A percentile compares a stretch with the other conserved stretches of the same genome.
Conservation (phyloP, 2,329 filamentous ascomycete species). For the Colletotrichum higginsianum region DNA sequence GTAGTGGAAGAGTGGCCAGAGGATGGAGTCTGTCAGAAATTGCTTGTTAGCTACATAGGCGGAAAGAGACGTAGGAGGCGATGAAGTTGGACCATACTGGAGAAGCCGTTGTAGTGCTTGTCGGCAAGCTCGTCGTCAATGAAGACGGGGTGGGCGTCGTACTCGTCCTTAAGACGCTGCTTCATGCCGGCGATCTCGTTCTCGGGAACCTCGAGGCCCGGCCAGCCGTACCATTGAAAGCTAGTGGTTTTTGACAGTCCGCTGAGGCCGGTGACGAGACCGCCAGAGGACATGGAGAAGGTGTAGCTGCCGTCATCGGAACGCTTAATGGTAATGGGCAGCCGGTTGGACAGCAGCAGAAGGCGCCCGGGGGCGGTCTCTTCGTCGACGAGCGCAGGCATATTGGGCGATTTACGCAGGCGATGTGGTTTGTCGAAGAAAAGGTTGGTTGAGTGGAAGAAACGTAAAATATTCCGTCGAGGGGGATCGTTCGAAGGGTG, state of each 20-base stretch:
- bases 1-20: conserved; percentile 99
- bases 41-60: conserved; percentile 17
- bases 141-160: conserved; percentile 92
- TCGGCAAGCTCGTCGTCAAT: conserved; percentile 95
- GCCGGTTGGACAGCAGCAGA: conserved; percentile 91
- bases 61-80: conserved; percentile 17
- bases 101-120: conserved; percentile 97
- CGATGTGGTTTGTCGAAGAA: neutral
- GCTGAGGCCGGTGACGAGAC: conserved; percentile 92
- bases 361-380: conserved; percentile 66
- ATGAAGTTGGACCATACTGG: conserved; percentile 73
- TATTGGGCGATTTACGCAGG: conserved; percentile 45
- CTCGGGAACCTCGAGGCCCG: conserved; percentile 91
- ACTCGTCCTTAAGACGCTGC: conserved; percentile 86
- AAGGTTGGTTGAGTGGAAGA: conserved; percentile 14
- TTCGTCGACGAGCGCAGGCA: conserved; percentile 56
- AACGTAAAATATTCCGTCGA: conserved; percentile 20
- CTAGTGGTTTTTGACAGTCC: conserved; percentile 92
- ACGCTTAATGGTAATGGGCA: conserved; percentile 97
- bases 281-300: conserved; percentile 97
- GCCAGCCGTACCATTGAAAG: conserved; percentile 99
- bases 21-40: conserved; percentile 81
- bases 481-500: conserved; percentile 14
- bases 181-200: conserved; percentile 82
- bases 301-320: conserved; percentile 92